Base-by-base conservation (phyloP, 768 basidiomycete species). In the Galerina sulciceps region DNA sequence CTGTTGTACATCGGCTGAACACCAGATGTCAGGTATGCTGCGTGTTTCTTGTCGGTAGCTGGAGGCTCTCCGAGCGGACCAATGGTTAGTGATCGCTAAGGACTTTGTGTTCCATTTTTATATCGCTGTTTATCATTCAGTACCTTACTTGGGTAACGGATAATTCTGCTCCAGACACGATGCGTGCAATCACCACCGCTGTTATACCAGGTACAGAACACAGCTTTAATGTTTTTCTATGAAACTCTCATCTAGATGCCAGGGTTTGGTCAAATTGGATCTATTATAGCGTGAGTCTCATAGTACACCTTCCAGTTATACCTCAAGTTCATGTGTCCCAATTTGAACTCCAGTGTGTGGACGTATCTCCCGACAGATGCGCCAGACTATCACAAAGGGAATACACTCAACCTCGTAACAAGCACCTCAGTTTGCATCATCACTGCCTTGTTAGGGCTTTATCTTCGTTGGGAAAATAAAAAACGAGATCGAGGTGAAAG, bases 101-200 rank as follows among this genome's bases (percentile, higher is more conserved):
- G 43, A 40, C 14, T 36, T 54, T 49, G 37, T 4, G 34, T 23
- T 18, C n/a, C 22, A 18, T 4, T 42, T 17, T 20, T 15, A n/a
- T 52, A 11, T 17, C 26, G 22, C 10, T 15, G 26, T 31, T 17
- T 20, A 11, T 20, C 4, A 37, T 50, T 14, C 48, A 81, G 70
- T 69, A 76, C 43, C 65, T 82, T 20, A 71, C 78, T 5, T 82
- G 81, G 81, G 80, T 70, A 15, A 77, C 78, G 17, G 80, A 81
- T 57, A 83, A 83, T 57, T 77, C 81, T 2, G 77, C 79, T 1
- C 81, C 81, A 2, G 79, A 82, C 59, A 83, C 81, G 9, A 74
- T 82, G 55, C 71, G 76, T 45, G 80, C 80, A 2, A 76, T 81
- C 13, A 74, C 74, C 1, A 78, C 78, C 22, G 81, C 77, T 3